Base-by-base conservation (phyloP, 2,329 filamentous ascomycete species). In the Helminthosporium solani region DNA sequence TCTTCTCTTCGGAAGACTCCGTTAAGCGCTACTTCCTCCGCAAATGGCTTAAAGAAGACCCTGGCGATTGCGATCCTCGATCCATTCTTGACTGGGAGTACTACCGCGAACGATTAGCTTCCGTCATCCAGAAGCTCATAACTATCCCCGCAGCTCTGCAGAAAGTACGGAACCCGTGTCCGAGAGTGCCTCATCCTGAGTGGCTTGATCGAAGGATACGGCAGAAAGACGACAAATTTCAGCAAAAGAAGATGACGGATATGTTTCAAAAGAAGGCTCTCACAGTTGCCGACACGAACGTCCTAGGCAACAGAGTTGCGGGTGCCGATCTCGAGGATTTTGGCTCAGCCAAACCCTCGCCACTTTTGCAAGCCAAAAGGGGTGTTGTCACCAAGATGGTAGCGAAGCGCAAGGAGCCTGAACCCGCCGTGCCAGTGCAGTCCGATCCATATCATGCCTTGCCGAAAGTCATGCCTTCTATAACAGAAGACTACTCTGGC, bases 221-320 rank as follows among this genome's bases (percentile, higher is more conserved):
- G 57, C 86, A 87, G 69, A 97, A 96, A 70, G 94, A 99, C 46
- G 94, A 99, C 73, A 91, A 87, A 67, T 86, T 97, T 78, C 96
- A 99, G 76, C 94, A 99, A 73, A 95, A 91, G 75, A 99, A 99
- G 74, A 87, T 99, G 77, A 99, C 92, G 0, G 94, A 97, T 63
- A 76, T 96, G 58, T 96, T 99, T 64, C 78, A 71, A 62, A 87
- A 86, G 66, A 83, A 78, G 36, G 87, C 89, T 0, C 70, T 95
- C 19, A 81, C 83, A 11, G 88, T 92, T 56, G 86, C 89, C 28
- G 77, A 74, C 78, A 82, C 65, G 73, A 95, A 80, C 68, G 73
- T 79, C 16, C 66, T 83, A 36, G 75, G 78, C 39, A 79, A 80
- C 78, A 69, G 82, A 70, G 58, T 81, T 67, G 63, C 75, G 65